Conservation (phyloP, 2,329 filamentous ascomycete species). For the Cordyceps tenuipes region DNA sequence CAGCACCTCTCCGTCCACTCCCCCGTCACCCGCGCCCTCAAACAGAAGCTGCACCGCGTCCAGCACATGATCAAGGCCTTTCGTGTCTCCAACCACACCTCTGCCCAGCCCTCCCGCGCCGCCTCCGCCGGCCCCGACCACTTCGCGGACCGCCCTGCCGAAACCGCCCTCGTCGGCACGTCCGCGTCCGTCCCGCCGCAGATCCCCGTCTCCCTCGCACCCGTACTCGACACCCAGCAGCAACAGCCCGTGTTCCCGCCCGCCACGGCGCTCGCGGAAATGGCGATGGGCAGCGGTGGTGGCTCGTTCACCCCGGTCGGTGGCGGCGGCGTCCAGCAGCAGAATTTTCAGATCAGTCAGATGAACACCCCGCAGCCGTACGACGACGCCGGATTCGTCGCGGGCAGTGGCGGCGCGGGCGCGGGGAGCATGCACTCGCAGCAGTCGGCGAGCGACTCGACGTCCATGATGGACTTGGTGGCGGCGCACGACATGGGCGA, state of each 20-base stretch:
- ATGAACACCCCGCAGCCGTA: constrained; percentile 7
- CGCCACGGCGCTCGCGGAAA: constrained; percentile 1
- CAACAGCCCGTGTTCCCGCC: constrained; percentile 1
- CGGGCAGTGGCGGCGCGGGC: not conserved
- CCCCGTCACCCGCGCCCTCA: constrained; percentile 17
- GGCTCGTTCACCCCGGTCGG: not conserved
- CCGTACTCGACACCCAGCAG: not conserved
- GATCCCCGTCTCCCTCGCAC: not conserved
- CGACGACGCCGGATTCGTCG: not conserved
- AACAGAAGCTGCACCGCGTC: constrained; percentile 20
- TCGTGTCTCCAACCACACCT: constrained; percentile 1
- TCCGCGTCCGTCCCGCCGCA: not conserved
- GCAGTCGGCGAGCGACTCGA: constrained; percentile 7
- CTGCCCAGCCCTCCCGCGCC: not conserved
- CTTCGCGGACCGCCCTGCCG: not conserved
- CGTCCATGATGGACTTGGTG: constrained; percentile 5
- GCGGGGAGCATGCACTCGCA: constrained; percentile 6
- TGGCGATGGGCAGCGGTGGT: not conserved
- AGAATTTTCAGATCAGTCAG: not conserved
- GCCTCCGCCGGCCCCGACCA: not conserved
- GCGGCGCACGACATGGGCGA: constrained; percentile 2
- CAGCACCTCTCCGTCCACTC: constrained; percentile 18
- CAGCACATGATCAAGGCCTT: constrained; percentile 17
- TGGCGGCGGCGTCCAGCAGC: not conserved
- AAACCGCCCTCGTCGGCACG: not conserved